A percentile compares a stretch with the other conserved stretches of the same genome.
Evolutionary conservation across 495 filamentous ascomycete genomes (phyloP).

Genomic region (Aspergillus incahuasiensis): DNA sequence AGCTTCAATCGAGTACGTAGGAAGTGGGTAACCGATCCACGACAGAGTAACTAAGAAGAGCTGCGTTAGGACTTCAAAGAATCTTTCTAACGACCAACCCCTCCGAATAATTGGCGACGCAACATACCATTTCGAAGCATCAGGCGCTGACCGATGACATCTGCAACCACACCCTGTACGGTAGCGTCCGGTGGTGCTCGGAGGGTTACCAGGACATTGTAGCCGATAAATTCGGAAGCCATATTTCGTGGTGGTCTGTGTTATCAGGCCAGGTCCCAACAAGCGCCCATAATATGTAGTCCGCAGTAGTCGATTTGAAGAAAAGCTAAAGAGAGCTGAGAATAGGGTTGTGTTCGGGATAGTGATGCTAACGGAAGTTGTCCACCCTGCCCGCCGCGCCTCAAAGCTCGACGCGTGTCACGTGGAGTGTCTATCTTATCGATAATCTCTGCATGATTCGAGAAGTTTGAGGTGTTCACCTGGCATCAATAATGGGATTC

Average conservation of each 20-base stretch:
- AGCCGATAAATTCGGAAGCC: slow-evolving; percentile 70
- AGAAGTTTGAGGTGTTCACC: neutral
- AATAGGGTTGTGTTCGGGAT: neutral
- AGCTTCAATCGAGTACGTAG: slow-evolving; percentile 50
- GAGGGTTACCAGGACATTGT: slow-evolving; percentile 72
- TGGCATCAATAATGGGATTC: too few species aligned
- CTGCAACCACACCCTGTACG: slow-evolving; percentile 68
- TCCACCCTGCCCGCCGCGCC: slow-evolving; percentile 6
- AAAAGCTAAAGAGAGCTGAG: neutral
- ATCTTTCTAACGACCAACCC: too few species aligned
- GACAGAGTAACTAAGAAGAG: slow-evolving; percentile 41
- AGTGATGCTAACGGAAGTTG: slow-evolving; percentile 14
- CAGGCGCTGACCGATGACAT: slow-evolving; percentile 68
- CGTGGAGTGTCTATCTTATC: slow-evolving; percentile 12
- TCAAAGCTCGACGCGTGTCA: slow-evolving; percentile 7
- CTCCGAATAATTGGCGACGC: neutral
- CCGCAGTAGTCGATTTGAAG: neutral
- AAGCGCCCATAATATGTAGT: slow-evolving; percentile 3
- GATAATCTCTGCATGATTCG: neutral
- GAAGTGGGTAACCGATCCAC: slow-evolving; percentile 43
- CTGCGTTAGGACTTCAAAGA: neutral
- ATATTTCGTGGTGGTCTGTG: slow-evolving; percentile 32
- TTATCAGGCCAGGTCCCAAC: slow-evolving; percentile 5
- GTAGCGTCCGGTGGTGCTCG: slow-evolving; percentile 58
- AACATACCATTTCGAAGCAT: slow-evolving; percentile 71